These are phyloP conservation scores for Tulasnella sp. DNA, from an alignment of 768 basidiomycete species.

Conservation along the genomic window DNA sequence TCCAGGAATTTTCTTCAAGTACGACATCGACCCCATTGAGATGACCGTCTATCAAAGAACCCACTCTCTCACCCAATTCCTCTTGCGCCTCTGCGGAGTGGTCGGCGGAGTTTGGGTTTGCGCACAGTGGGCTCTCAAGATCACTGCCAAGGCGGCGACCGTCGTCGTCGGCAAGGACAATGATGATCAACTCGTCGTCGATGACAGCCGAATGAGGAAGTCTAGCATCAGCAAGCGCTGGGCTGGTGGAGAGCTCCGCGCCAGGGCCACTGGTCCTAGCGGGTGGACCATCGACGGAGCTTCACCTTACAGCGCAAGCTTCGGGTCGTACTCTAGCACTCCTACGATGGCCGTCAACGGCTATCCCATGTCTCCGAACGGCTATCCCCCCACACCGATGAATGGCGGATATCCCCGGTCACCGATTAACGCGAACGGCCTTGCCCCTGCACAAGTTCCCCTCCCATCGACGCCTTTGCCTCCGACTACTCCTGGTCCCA, in stretches of 20 bases:
- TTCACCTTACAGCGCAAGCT: neutral
- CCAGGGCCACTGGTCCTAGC: conserved; percentile 44
- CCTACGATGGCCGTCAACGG: conserved; percentile 10
- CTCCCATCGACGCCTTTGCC: conserved; percentile 12
- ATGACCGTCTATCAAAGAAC: conserved; percentile 87
- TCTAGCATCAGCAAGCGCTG: conserved; percentile 49
- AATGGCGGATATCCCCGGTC: neutral
- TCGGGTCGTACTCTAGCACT: neutral
- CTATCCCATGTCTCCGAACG: conserved; percentile 9
- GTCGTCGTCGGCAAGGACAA: conserved; percentile 52
- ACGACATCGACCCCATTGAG: conserved; percentile 86
- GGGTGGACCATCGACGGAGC: conserved; percentile 24
- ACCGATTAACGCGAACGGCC: conserved; percentile 4
- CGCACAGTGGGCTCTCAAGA: conserved; percentile 67
- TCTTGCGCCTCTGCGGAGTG: conserved; percentile 83
- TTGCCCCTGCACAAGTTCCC: conserved; percentile 20
- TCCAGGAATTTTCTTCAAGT: conserved; percentile 98
- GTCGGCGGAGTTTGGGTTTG: conserved; percentile 89
- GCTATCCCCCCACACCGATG: conserved; percentile 16
- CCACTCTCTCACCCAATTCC: conserved; percentile 69
- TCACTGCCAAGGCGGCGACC: conserved; percentile 57
- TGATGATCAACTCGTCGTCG: conserved; percentile 56
- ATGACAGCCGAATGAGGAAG: conserved; percentile 59
- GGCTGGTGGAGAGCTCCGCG: conserved; percentile 60
- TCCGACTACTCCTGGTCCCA: neutral